phyloP scores from a whole-genome alignment of 768 basidiomycete genomes.

The Suillus spraguei region DNA sequence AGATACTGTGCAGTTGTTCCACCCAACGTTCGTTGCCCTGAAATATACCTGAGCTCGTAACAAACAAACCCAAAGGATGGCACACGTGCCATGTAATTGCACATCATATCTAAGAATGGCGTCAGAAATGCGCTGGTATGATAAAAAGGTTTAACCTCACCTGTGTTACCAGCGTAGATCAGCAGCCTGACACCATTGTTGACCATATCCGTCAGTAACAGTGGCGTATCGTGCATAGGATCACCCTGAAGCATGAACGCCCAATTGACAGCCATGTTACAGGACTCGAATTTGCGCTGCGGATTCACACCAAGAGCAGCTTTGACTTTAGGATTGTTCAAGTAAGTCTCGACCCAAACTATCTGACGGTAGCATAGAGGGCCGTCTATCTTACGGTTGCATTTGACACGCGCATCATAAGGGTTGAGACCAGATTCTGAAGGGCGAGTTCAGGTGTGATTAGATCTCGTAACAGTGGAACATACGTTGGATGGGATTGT shows the following conservation, averaged over 20 bases:
- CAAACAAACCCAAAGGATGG: slow-evolving; percentile 12
- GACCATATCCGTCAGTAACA: too few species aligned
- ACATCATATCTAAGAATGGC: slow-evolving; percentile 75
- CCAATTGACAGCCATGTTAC: too few species aligned
- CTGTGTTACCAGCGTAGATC: too few species aligned
- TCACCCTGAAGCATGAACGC: too few species aligned
- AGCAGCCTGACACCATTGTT: too few species aligned
- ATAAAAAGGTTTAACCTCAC: too few species aligned
- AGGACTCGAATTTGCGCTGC: too few species aligned
- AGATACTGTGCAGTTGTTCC: slow-evolving; percentile 58
- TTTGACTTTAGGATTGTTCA: slow-evolving; percentile 83
- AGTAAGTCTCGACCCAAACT: too few species aligned
- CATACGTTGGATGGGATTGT: slow-evolving; percentile 70
- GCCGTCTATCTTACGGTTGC: slow-evolving; percentile 72
- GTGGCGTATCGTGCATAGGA: too few species aligned
- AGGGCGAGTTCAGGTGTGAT: slow-evolving; percentile 7
- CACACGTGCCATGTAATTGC: slow-evolving; percentile 70
- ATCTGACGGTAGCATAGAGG: slow-evolving; percentile 76
- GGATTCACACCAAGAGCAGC: too few species aligned
- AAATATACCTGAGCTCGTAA: slow-evolving; percentile 3
- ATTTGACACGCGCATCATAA: slow-evolving; percentile 82
- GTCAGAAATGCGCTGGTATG: slow-evolving; percentile 17
- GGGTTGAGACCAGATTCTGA: slow-evolving; percentile 76
- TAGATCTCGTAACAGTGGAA: slow-evolving; percentile 12
- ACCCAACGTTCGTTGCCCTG: slow-evolving; percentile 84